Conservation (phyloP, 1,284 basidiomycete genomes). For the Microbotryum saponariae region DNA sequence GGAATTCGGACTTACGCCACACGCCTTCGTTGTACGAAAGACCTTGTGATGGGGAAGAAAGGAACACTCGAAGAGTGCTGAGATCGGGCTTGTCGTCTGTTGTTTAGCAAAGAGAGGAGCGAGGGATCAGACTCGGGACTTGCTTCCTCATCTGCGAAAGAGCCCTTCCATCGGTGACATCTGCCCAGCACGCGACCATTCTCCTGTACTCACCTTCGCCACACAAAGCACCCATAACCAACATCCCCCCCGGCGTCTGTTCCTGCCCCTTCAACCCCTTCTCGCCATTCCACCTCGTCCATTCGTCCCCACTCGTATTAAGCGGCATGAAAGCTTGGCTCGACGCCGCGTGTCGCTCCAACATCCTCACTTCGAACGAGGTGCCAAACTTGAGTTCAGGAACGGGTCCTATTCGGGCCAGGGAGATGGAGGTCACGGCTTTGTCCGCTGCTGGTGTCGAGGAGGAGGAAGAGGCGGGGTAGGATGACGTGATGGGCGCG, state of each 20-base stretch:
- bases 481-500: slow-evolving; percentile 6
- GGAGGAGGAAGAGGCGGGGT: background rate
- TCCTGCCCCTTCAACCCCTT: background rate
- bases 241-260: slow-evolving; percentile 4
- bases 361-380: slow-evolving; percentile 7
- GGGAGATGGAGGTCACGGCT: background rate
- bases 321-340: slow-evolving; percentile 10
- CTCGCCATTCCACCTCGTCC: background rate
- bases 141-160: background rate
- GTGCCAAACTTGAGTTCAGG: background rate
- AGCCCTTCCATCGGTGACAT: background rate
- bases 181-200: background rate
- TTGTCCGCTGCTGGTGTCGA: background rate
- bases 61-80: slow-evolving; percentile 1
- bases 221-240: slow-evolving; percentile 2
- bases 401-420: slow-evolving; percentile 3
- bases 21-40: slow-evolving; percentile 6
- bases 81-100: slow-evolving; percentile 7
- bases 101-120: too few species aligned
- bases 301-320: background rate
- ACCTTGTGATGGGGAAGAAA: background rate
- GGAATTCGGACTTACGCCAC: slow-evolving; percentile 4
- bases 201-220: background rate
- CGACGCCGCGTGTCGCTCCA: slow-evolving; percentile 6
- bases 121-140: background rate